Percentiles rank a stretch among this genome's conserved stretches.
Evolutionary conservation across 441 rosid genomes (phyloP).

Genomic region (Flueggea neowawraea): DNA sequence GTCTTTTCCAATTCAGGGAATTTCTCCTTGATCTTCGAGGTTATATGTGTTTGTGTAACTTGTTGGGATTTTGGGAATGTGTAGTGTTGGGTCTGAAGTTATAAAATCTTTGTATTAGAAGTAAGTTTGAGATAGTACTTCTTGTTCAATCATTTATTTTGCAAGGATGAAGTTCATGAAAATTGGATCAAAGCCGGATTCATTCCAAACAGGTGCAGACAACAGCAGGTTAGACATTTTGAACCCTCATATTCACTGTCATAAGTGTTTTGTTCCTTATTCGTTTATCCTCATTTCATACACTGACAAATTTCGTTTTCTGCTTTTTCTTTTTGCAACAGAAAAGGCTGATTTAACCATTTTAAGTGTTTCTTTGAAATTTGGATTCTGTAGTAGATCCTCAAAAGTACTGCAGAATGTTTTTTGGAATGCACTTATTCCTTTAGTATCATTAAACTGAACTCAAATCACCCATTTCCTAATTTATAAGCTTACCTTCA

Average conservation of each 20-base stretch:
- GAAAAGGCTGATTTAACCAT: no score
- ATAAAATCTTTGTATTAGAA: constrained; percentile 19
- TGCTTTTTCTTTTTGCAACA: no score
- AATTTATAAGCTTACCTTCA: no score
- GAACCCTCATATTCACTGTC: not conserved
- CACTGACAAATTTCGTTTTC: not conserved
- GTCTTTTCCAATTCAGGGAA: constrained; percentile 36
- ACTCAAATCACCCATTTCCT: no score
- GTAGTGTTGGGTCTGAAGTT: constrained; percentile 17
- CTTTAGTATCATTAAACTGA: no score
- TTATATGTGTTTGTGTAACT: constrained; percentile 18
- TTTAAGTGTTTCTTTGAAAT: constrained; percentile 3
- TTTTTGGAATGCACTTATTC: no score
- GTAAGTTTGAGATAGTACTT: constrained; percentile 11
- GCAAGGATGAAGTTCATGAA: constrained; percentile 93
- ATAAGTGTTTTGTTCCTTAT: not conserved
- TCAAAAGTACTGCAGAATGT: no score
- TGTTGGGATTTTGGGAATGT: constrained; percentile 25
- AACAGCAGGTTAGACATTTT: constrained; percentile 55
- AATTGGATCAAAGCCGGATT: constrained; percentile 85
- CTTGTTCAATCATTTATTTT: constrained; percentile 22
- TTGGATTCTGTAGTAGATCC: constrained; percentile 8
- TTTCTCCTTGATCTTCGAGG: constrained; percentile 21
- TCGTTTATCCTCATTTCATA: not conserved
- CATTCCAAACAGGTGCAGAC: constrained; percentile 54